These are phyloP conservation scores for Leccinum fuscescens DNA, from an alignment of 1,284 basidiomycete species.

Conservation along the genomic window DNA sequence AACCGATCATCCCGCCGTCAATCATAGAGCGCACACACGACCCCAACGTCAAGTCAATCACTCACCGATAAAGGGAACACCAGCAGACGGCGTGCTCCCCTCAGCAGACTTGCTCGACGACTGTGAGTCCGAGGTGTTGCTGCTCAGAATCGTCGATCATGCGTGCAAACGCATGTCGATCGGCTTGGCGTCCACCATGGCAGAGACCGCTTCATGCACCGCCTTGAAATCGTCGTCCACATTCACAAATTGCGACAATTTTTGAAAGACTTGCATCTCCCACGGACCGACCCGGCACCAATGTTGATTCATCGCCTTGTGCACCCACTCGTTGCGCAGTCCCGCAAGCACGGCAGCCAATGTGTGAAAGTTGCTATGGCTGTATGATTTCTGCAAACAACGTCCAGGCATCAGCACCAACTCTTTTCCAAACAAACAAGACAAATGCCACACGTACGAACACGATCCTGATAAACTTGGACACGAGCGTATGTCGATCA, in stretches of 20 bases:
- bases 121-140: constrained; percentile 38
- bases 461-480: constrained; percentile 84
- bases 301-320: constrained; percentile 62
- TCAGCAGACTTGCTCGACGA: constrained; percentile 47
- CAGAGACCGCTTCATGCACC: constrained; percentile 64
- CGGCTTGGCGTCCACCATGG: constrained; percentile 64
- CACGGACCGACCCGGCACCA: constrained; percentile 70
- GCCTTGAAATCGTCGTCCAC: constrained; percentile 73
- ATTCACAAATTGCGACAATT: constrained; percentile 71
- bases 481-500: constrained; percentile 67
- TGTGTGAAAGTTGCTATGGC: constrained; percentile 77
- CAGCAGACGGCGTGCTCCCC: constrained; percentile 47
- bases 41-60: constrained; percentile 2
- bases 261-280: constrained; percentile 76
- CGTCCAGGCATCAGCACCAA: constrained; percentile 7
- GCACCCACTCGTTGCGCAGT: constrained; percentile 72
- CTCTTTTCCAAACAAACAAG: background rate
- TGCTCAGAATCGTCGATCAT: constrained; percentile 45
- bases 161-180: constrained; percentile 49
- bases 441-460: constrained; percentile 55
- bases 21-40: background rate
- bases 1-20: background rate
- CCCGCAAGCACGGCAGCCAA: constrained; percentile 82
- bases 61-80: constrained; percentile 79
- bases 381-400: constrained; percentile 75